Base-by-base conservation (phyloP, 2,329 filamentous ascomycete species). In the Exophiala lecanii-corni region DNA sequence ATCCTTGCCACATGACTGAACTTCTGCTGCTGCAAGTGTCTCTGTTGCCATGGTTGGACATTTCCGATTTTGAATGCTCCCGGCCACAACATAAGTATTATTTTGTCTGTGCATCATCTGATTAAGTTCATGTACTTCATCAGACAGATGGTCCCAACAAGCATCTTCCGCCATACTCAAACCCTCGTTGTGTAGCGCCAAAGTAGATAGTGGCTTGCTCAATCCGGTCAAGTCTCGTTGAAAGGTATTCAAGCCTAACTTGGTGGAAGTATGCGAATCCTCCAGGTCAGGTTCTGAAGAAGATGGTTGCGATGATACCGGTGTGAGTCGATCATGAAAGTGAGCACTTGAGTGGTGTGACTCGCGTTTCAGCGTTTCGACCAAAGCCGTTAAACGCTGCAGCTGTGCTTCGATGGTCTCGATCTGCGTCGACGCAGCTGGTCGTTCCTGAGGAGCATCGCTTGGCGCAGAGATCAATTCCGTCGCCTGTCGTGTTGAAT, bases 361-460 rank as follows among this genome's bases (percentile, higher is more conserved):
- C 32, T 63, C 61, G 41, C 63, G 64, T 12, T 26, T 26, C n/a
- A 70, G 49, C 10, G 59, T 57, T 50, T 70, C 68, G 13, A 71
- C 65, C 65, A 71, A 65, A 13, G 61, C 61, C 17, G 66, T 67
- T 15, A 71, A 59, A 25, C 68, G 67, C 43, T 67, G 63, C 26
- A 71, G 51, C 36, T 68, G 64, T 9, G 63, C 58, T 49, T 68
- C 66, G 43, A 71, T 70, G 9, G 63, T 65, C 15, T 63, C 57
- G 6, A 63, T 58, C 30, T 46, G 45, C n/a, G 30, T 20, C 56
- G 7, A 34, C 41, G 10, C 53, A 48, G 5, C 57, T 16, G 25
- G 7, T 16, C 21, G 13, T 13, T 23, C 33, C n/a, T 12, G 33
- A 18, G 36, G 32, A 5, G 28, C 18, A 12, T 26, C 12, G 6